phyloP scores from a whole-genome alignment of 2,329 filamentous ascomycete species.

The Ceratocystis eucalypticola region DNA sequence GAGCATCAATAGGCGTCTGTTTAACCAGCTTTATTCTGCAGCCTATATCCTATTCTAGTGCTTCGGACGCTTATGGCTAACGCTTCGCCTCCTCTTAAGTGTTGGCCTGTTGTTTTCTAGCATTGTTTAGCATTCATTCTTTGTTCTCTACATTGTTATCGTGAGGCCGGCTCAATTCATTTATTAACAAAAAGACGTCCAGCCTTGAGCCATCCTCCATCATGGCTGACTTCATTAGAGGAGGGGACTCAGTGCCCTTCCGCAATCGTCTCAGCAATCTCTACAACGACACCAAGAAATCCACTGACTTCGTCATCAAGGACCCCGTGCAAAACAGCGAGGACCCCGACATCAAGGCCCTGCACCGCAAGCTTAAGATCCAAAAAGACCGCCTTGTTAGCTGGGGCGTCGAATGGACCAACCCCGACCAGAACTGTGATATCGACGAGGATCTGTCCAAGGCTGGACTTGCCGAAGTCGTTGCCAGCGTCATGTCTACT shows the following conservation, averaged over 20 bases:
- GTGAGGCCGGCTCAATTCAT: neutral
- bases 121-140: neutral
- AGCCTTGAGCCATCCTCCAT: neutral
- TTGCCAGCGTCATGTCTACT: conserved; percentile 64
- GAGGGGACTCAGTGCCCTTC: conserved; percentile 14
- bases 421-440: conserved; percentile 51
- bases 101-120: neutral
- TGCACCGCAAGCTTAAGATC: conserved; percentile 65
- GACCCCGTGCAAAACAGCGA: conserved; percentile 48
- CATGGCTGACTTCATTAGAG: conserved; percentile 14
- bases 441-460: conserved; percentile 60
- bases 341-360: conserved; percentile 54
- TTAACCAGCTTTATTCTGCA: conserved; percentile 6
- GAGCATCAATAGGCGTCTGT: neutral
- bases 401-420: conserved; percentile 73
- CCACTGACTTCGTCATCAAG: conserved; percentile 57
- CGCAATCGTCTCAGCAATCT: conserved; percentile 44
- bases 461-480: conserved; percentile 61
- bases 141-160: neutral
- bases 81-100: neutral
- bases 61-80: neutral
- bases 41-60: neutral
- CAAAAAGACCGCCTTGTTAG: conserved; percentile 67
- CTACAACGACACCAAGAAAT: conserved; percentile 71
- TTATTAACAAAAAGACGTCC: neutral